A percentile compares a stretch with the other conserved stretches of the same genome.
These are phyloP conservation scores for Pythium volutum DNA, from an alignment of 352 stramenopile genomes.

Conservation along the genomic window DNA sequence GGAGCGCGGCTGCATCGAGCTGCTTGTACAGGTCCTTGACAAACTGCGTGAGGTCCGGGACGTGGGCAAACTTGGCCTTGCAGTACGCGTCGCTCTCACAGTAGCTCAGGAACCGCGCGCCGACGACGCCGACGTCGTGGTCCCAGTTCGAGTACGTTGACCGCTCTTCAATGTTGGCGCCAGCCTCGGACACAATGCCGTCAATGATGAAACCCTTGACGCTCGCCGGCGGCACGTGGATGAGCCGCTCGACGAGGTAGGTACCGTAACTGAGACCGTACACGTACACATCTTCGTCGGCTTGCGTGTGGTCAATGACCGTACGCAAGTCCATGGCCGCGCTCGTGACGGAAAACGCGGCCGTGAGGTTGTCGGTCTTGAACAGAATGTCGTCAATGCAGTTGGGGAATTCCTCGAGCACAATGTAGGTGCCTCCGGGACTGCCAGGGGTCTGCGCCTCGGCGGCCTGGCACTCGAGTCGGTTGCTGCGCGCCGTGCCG, in stretches of 20 bases:
- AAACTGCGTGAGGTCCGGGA: conserved; percentile 45
- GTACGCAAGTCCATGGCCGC: conserved; percentile 23
- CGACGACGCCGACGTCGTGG: conserved; percentile 62
- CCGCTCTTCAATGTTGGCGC: conserved; percentile 39
- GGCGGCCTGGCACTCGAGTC: conserved; percentile 24
- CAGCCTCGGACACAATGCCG: conserved; percentile 14
- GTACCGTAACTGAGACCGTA: conserved; percentile 32
- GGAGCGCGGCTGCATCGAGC: conserved; percentile 38
- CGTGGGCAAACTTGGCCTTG: conserved; percentile 55
- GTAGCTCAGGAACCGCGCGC: conserved; percentile 46
- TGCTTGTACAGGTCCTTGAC: conserved; percentile 47
- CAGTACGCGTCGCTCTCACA: conserved; percentile 63
- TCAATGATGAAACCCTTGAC: conserved; percentile 32
- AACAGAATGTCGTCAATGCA: conserved; percentile 29
- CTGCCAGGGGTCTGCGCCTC: conserved; percentile 21
- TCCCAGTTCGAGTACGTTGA: conserved; percentile 84
- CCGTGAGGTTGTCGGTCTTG: conserved; percentile 21
- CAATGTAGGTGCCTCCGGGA: conserved; percentile 6
- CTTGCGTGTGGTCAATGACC: conserved; percentile 23
- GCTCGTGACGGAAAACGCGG: conserved; percentile 20
- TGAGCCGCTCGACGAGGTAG: conserved; percentile 24
- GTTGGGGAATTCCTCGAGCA: conserved; percentile 15
- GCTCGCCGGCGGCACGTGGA: conserved; percentile 20
- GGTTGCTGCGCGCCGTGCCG: conserved; percentile 27
- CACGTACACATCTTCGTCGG: conserved; percentile 20